Conservation (phyloP, 257 asterid species). For the Pogostemon cablin region DNA sequence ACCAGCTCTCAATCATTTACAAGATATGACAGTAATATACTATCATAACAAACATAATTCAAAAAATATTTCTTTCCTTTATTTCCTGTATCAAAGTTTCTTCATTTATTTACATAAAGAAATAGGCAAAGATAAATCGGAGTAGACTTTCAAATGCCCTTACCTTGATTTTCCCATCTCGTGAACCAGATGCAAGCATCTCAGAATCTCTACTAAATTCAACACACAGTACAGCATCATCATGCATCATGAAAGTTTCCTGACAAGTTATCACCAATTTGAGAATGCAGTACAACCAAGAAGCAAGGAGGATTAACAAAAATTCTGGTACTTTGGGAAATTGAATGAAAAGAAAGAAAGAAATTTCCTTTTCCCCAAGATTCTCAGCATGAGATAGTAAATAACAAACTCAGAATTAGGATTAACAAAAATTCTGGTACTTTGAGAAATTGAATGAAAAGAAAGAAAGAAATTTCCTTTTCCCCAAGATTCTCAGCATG, state of each 20-base stretch:
- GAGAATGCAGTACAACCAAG: conserved; percentile 23
- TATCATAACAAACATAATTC: neutral
- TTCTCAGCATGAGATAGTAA: conserved; percentile 2
- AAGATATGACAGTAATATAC: conserved; percentile 1
- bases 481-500: neutral
- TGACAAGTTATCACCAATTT: conserved; percentile 46
- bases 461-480: neutral
- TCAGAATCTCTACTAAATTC: conserved; percentile 98
- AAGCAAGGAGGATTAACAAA: neutral
- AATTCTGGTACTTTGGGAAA: neutral
- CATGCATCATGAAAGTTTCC: conserved; percentile 99
- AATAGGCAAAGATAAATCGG: conserved; percentile 1
- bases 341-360: neutral
- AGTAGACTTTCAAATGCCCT: conserved; percentile 8
- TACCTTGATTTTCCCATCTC: conserved; percentile 98
- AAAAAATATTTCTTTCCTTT: conserved; percentile 1
- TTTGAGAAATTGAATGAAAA: neutral
- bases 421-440: neutral
- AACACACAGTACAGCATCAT: conserved; percentile 89
- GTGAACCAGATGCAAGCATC: conserved; percentile 97
- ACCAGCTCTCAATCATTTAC: neutral
- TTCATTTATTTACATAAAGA: conserved; percentile 7
- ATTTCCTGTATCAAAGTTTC: neutral
- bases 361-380: neutral
- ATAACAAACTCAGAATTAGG: neutral